phyloP scores from a whole-genome alignment of 2,329 filamentous ascomycete genomes.

The Byssochlamys sp. region DNA sequence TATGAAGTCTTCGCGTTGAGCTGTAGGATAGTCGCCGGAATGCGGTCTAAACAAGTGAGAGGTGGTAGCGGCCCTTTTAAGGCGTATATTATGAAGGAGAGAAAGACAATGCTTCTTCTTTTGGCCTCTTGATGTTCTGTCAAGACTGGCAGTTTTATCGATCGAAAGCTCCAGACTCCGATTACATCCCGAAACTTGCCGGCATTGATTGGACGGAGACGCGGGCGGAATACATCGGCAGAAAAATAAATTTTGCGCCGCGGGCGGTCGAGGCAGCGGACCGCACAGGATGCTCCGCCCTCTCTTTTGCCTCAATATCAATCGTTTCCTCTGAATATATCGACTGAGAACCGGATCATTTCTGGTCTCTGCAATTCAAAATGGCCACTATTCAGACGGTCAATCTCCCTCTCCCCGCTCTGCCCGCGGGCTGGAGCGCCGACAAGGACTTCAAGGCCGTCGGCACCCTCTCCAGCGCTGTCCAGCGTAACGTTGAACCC shows the following conservation, averaged over 20 bases:
- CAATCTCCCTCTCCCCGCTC: constrained; percentile 53
- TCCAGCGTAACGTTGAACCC: constrained; percentile 83
- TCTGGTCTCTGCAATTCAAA: neutral
- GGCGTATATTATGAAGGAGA: neutral
- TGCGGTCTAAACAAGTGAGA: neutral
- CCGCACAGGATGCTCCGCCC: neutral
- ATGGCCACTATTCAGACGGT: constrained; percentile 6
- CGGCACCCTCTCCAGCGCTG: constrained; percentile 64
- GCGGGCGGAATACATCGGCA: constrained; percentile 19
- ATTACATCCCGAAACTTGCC: constrained; percentile 14
- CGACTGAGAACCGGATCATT: neutral
- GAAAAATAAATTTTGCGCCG: constrained; percentile 22
- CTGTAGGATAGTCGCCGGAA: neutral
- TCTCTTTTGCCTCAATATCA: neutral
- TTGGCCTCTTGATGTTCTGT: neutral
- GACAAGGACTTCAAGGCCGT: constrained; percentile 89
- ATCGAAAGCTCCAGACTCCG: neutral
- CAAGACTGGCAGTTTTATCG: neutral
- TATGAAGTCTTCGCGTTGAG: neutral
- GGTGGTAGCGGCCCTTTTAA: neutral
- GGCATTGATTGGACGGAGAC: constrained; percentile 16
- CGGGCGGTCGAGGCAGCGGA: constrained; percentile 1
- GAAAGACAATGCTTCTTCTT: neutral
- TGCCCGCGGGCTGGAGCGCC: constrained; percentile 67
- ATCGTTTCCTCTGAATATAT: neutral